Evolutionary conservation across 768 basidiomycete species (phyloP), one percentile per base, ranked within the genome.

Genomic region (Lanmaoa pseudosensibilis): DNA sequence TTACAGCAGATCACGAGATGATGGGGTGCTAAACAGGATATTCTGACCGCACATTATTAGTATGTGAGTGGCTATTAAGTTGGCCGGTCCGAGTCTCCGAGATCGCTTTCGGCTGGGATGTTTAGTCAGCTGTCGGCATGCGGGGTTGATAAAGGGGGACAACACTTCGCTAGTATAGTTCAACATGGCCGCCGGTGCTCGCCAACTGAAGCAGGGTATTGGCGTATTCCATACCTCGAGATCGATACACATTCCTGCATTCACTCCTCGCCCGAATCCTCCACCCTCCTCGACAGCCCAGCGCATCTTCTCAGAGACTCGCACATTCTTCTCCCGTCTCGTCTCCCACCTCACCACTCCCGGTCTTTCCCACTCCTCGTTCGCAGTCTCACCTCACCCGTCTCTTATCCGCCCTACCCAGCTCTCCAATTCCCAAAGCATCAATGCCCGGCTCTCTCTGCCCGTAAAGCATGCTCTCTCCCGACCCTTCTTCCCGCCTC

Each of bases 311-410:
- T 74, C 75, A 18, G 76, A 81, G 40, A 80, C 87, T 16, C 81
- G 78, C 54, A 78, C 77, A n/a, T 55, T 87, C 36, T 62, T 89
- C 46, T 73, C 81, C 45, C 78, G 75, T 36, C 77, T 90, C 56
- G 77, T 86, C 54, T 73, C 79, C 12, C 78, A 82, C 51, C 77
- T 88, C 34, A 80, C 82, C 37, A 68, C 87, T 5, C 86, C 87
- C 4, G 83, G 84, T 49, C 67, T 62, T 23, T 58, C 75, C 43
- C 73, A 25, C 68, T 73, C 61, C 45, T 69, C 13, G 56, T 66
- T 32, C n/a, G 62, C 51, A n/a, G 33, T 38, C 45, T 21, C n/a
- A 18, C 18, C 49, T 19, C 60, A 57, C 7, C 54, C 52, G 0
- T 57, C 67, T 18, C 46, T 43, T 15, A 15, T 56, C 38, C 70